A percentile compares a stretch with the other conserved stretches of the same genome.
These are phyloP conservation scores for Baorangia bicolor DNA, from an alignment of 768 basidiomycete genomes.

Conservation along the genomic window DNA sequence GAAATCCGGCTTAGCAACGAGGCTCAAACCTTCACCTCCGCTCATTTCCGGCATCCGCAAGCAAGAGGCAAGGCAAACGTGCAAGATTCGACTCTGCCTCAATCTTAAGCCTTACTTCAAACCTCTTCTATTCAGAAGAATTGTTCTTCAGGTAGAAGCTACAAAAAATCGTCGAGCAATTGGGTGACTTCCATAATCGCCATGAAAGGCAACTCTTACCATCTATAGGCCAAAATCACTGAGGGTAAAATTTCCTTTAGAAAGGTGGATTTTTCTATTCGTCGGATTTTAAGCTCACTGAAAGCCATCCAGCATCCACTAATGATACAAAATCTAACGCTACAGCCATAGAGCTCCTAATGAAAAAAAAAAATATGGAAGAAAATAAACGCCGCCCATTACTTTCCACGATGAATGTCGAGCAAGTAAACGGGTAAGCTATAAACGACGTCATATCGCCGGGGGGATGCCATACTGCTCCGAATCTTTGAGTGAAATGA, in stretches of 20 bases:
- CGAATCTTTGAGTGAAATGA: not conserved
- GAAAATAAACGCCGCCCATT: slow-evolving; percentile 1
- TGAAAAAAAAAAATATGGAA: not conserved
- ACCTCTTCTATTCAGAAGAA: not conserved
- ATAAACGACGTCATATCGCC: slow-evolving; percentile 8
- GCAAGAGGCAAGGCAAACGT: not conserved
- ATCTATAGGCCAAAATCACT: too few relatives aligned
- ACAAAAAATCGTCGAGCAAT: not conserved
- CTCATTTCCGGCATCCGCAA: too few relatives aligned
- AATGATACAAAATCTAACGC: slow-evolving; percentile 29
- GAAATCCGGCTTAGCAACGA: too few relatives aligned
- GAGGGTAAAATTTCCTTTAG: too few relatives aligned
- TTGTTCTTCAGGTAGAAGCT: not conserved
- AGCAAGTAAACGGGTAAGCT: not conserved
- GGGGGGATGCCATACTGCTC: not conserved
- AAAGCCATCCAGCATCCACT: too few relatives aligned
- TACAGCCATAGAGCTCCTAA: slow-evolving; percentile 14
- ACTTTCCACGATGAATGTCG: slow-evolving; percentile 6
- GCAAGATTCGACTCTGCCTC: not conserved
- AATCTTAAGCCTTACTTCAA: not conserved
- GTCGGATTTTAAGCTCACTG: too few relatives aligned
- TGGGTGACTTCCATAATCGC: too few relatives aligned
- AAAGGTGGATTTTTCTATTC: too few relatives aligned
- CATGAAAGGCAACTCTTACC: too few relatives aligned
- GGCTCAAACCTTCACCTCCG: not conserved